Evolutionary conservation across 2,329 filamentous ascomycete species (phyloP), one percentile per base, ranked within the genome.

Genomic region (Hirsutella thompsonii): DNA sequence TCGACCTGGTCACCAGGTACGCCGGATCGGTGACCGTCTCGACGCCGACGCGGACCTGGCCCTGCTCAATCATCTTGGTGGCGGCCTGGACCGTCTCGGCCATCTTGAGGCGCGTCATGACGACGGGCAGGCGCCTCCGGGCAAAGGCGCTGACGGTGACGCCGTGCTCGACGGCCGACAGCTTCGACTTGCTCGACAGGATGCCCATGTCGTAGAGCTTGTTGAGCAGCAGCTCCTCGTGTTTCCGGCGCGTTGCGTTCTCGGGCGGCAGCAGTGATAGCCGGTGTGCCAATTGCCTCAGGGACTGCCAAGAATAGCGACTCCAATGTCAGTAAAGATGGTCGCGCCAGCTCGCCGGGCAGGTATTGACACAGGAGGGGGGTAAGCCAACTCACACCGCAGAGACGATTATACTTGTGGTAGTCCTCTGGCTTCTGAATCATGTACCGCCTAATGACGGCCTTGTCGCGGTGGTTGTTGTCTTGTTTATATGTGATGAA

Each of bases 191-290:
- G 23, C 75, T 77, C 10, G 80, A 77, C 21, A 96, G 67, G 39
- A 98, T 74, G 4, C 90, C 92, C 79, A 96, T 93, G 54, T 90
- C 81, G 65, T 88, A 83, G 39, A 98, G 74, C 66, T 98, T 98
- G 59, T 90, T 81, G 29, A 98, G 76, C 38, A 98, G 70, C 40
- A 93, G 74, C 41, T 83, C 76, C 62, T 98, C 92, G 60, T 93
- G 81, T 61, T 92, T 88, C 49, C 77, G 73, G 42, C 92, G 81
- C 47, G 83, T 75, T 6, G 83, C 70, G 54, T 83, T 92, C 26
- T 85, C 72, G 40, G 82, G 79, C 0, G 90, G 89, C 16, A 98
- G 77, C 43, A 86, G 76, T 37, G 86, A 80, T 41, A 98, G 81
- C 38, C 81, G 79, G 63, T 98, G 90, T 8, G 90, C 90, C 9